Evolutionary conservation across 441 rosid genomes (phyloP), one percentile per base, ranked within the genome.

Genomic region (Aquilaria agallochum): DNA sequence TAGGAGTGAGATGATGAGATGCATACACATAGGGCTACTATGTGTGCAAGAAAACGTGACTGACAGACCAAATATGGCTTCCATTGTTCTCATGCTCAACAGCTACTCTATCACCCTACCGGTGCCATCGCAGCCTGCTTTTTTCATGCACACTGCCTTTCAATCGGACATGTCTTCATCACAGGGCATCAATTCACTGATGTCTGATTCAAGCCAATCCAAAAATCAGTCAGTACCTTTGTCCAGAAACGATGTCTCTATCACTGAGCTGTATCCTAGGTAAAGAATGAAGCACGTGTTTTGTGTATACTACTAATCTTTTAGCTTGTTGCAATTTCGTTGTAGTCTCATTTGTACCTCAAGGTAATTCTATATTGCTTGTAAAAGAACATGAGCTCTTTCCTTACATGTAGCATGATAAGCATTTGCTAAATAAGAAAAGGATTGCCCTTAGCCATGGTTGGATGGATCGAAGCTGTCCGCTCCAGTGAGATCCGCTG

Each of bases 11-110:
- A 79, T 81, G 27, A 31, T 68, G 11, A 68, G 83, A 58, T 80
- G 86, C 82, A 82, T 86, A 34, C 89, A 89, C 53, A 64, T 89
- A 14, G 84, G 83, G 2, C 67, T 89, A 1, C 50, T 82, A 52
- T 86, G 96, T 52, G 89, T 83, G 59, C 86, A 86, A 59, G 80
- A 81, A 57, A 73, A 76, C 64, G 74, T 75, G n/a, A 69, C 66
- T 7, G 71, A 71, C 56, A 80, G 93, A 66, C 90, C 89, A 5
- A 74, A 72, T 59, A 80, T 86, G 83, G 79, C 84, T 47, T 59
- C 75, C 31, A 74, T 89, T 44, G 83, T 74, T 58, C 68, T 78
- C 3, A 83, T 78, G 96, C 76, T 89, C 68, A 65, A 73, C 61
- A 81, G 84, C 55, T 78, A 74, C 65, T 70, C 75, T 57, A 56